Base-by-base conservation (phyloP, 306 rosid species). In the Sphenostylis stenocarpa region DNA sequence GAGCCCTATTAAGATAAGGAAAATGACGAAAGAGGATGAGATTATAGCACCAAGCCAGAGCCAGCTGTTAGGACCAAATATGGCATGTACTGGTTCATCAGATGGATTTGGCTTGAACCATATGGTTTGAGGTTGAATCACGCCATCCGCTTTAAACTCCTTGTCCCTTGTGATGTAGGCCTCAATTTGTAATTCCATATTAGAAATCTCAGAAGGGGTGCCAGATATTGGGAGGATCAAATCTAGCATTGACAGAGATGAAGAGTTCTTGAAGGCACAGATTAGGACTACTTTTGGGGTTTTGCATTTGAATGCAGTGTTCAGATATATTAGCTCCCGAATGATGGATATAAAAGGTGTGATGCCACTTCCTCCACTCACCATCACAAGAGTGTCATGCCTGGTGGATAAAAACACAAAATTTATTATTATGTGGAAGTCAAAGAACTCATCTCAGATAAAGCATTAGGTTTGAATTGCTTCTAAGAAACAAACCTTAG, bases 321-420 rank as follows among this genome's bases (percentile, higher is more conserved):
- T 69, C 20, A 71, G 7, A 67, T 70, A 80, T 60, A 91, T 77
- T 12, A 93, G 75, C 74, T 90, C 94, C 31, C 88, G 61, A 80
- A 88, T 84, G 64, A 93, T 86, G 41, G 98, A 93, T 75, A 93
- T 75, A 77, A 91, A 93, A 1, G 96, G 96, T 53, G 98, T 93
- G 28, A 93, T 89, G 4, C 94, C 98, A 60, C 96, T 90, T 80
- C 98, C 96, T 85, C 94, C 95, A 61, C 91, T 81, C 64, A 93
- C 86, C 91, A 93, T 77, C 62, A 88, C 86, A 49, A 93, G 90
- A 1, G 79, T 80, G 56, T 91, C 93, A 77, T 87, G 86, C 86
- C 97, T 89, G 28, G 7, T 41, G 33, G 28, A 66, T 67, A 5
- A 21, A 57, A 24, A 47, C n/a, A 23, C 31, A 38, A 66, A 28